Conservation (phyloP, 495 filamentous ascomycete species). For the Neurospora sp. region DNA sequence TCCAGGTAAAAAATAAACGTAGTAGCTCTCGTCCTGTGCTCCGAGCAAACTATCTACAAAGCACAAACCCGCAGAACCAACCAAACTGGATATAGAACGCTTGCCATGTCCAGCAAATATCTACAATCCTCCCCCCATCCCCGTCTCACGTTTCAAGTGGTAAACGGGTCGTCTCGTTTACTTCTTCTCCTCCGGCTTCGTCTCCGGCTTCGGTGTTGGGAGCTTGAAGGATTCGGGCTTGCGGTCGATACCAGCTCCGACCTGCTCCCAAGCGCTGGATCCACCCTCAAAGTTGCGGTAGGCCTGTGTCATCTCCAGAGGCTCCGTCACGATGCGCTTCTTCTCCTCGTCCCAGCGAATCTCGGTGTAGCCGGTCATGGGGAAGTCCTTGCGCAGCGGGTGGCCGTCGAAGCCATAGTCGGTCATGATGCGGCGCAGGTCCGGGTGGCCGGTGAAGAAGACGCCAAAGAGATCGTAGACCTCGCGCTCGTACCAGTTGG, state of each 20-base stretch:
- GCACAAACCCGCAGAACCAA: neutral
- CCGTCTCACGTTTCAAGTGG: neutral
- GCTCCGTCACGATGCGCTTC: constrained; percentile 97
- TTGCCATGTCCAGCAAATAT: constrained; percentile 11
- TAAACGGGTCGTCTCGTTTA: constrained; percentile 27
- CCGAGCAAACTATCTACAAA: neutral
- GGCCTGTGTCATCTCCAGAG: constrained; percentile 94
- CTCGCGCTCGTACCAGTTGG: constrained; percentile 98
- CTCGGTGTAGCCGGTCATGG: constrained; percentile 96
- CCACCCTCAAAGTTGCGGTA: constrained; percentile 97
- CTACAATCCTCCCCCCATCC: constrained; percentile 8
- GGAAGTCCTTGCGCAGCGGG: constrained; percentile 96
- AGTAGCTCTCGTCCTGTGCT: neutral
- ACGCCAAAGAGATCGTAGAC: constrained; percentile 97
- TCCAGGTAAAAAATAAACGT: neutral
- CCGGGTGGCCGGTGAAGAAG: constrained; percentile 91
- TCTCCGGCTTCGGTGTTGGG: constrained; percentile 88
- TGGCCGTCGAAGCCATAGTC: constrained; percentile 99
- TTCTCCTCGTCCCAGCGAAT: constrained; percentile 98
- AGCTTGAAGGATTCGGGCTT: constrained; percentile 89
- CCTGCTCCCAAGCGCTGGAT: constrained; percentile 75
- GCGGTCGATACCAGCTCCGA: constrained; percentile 68
- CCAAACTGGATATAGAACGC: constrained; percentile 3
- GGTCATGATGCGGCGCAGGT: constrained; percentile 97
- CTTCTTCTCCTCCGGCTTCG: constrained; percentile 89